Evolutionary conservation across 140 eudicot genomes (phyloP), one percentile per base, ranked within the genome.

Genomic region (Bidens hawaiensis): DNA sequence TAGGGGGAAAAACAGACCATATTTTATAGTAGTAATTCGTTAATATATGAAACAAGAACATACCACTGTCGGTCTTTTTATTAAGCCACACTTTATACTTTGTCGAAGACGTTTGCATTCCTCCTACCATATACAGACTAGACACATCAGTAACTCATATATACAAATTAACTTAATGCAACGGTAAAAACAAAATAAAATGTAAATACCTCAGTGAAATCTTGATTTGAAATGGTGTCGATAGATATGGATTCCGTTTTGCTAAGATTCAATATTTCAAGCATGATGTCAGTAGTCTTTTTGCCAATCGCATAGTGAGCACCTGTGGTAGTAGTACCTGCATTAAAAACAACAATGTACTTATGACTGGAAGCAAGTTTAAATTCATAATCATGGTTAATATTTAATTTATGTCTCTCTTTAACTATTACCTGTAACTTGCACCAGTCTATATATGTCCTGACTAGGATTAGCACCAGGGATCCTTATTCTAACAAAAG

Each of bases 91-190:
- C 78, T 88, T 94, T 49, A 94, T 88, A 70, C 99, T 94, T 75
- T 88, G 97, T 42, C 95, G 94, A 69, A 94, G 74, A 27, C 99
- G 95, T 77, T 85, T 85, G 90, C 99, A 94, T 80, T 94, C 99
- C 67, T 94, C 99, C 99, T 94, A 77, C 38, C 34, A 68, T 27
- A 64, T 21, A 31, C 72, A 75, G 30, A 25, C 26, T 21, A 65
- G 24, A 28, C 48, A 40, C 10, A 33, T 84, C 67, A 65, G 61
- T 31, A 76, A 76, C 56, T 72, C 49, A 40, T 66, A 48, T 21
- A 46, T 49, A 26, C 42, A 65, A 43, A 52, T 18, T 22, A 58
- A 21, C 13, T n/a, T 6, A 24, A 64, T 1, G 13, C 48, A 69
- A 27, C 17, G 6, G 7, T 45, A 61, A 47, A 31, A 75, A 52